Evolutionary conservation across 257 asterid genomes (phyloP).

Genomic region (Asclepias syriaca): DNA sequence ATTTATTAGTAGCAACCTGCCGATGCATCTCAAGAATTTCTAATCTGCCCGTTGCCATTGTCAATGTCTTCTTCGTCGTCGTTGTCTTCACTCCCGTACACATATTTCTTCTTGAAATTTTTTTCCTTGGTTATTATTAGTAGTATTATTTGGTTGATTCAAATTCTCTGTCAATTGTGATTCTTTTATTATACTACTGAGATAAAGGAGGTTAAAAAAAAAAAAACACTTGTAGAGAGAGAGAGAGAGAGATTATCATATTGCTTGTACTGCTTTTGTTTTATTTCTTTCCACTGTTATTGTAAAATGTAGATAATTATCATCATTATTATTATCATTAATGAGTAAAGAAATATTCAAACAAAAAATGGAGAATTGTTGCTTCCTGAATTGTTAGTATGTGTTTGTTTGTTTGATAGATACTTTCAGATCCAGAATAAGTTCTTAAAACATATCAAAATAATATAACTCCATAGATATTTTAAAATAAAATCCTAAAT

Average conservation of each 20-base stretch:
- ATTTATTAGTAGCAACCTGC: neutral
- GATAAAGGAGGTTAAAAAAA: neutral
- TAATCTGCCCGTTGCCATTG: too few species aligned
- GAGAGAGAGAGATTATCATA: neutral
- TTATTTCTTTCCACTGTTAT: neutral
- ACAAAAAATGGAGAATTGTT: too few species aligned
- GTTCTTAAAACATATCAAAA: too few species aligned
- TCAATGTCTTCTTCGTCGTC: too few species aligned
- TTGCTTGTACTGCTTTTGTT: neutral
- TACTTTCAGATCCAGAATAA: too few species aligned
- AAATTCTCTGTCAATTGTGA: neutral
- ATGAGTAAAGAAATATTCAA: too few species aligned
- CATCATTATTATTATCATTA: too few species aligned
- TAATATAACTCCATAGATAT: too few species aligned
- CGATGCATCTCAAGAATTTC: too few species aligned
- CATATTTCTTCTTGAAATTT: neutral
- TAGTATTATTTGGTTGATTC: neutral
- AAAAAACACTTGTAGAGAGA: neutral
- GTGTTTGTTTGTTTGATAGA: too few species aligned
- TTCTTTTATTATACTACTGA: neutral
- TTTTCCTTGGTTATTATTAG: neutral
- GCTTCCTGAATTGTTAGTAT: too few species aligned
- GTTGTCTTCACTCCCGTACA: neutral
- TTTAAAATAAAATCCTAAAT: too few species aligned
- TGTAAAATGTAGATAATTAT: neutral